Evolutionary conservation across 2,329 filamentous ascomycete genomes (phyloP).

Genomic region (Botrytis galanthina): DNA sequence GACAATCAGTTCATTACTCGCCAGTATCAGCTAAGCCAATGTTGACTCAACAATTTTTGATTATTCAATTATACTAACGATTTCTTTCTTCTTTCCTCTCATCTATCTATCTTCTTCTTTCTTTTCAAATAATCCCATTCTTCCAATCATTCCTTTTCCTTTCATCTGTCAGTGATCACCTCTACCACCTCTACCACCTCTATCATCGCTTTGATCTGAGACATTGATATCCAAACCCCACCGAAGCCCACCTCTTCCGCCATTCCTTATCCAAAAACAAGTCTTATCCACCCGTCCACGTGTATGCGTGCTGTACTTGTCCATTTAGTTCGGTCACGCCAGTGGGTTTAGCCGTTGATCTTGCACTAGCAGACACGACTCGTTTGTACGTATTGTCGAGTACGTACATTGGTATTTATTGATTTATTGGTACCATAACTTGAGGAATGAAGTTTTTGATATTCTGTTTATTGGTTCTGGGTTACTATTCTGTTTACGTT

Average conservation of each 20-base stretch:
- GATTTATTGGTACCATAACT: neutral
- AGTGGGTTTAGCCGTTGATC: neutral
- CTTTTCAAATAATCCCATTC: neutral
- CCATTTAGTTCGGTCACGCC: constrained; percentile 1
- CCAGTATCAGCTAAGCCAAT: neutral
- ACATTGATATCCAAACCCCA: neutral
- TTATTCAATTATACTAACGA: neutral
- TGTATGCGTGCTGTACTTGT: constrained; percentile 5
- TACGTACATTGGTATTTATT: neutral
- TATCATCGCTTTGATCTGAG: neutral
- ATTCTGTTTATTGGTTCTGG: neutral
- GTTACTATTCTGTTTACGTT: neutral
- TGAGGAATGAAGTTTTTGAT: neutral
- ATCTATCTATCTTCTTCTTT: too few species aligned
- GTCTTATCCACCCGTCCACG: constrained; percentile 11
- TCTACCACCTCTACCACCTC: neutral
- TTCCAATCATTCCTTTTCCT: neutral
- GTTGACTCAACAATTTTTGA: neutral
- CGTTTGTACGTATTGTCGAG: neutral
- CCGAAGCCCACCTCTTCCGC: neutral
- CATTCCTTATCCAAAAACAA: constrained; percentile 3
- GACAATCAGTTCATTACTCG: neutral
- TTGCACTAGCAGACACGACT: neutral
- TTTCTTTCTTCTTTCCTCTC: neutral
- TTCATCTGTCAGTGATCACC: neutral